Conservation (phyloP, 495 filamentous ascomycete genomes). For the Xylaria palmicola region DNA sequence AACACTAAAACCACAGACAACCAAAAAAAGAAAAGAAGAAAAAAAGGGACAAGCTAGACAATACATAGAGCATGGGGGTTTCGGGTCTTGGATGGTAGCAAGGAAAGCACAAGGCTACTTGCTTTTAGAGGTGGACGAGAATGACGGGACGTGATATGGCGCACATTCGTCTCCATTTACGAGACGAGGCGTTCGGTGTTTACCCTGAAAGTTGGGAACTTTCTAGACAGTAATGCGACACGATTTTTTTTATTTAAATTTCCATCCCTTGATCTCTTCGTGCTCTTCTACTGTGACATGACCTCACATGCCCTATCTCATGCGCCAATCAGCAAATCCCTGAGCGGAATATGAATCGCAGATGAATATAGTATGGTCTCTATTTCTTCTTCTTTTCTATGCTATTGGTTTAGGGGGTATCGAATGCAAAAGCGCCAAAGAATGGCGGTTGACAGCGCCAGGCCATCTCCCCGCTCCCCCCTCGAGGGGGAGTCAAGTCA, state of each 20-base stretch:
- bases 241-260: neutral
- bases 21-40: too few species aligned
- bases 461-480: too few species aligned
- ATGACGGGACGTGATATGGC: neutral
- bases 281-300: neutral
- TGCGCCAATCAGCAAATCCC: too few species aligned
- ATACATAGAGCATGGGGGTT: too few species aligned
- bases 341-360: neutral
- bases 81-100: too few species aligned
- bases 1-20: neutral
- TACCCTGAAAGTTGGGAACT: neutral
- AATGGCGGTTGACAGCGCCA: too few species aligned
- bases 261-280: neutral
- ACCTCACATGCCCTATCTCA: neutral
- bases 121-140: neutral
- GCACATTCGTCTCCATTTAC: neutral
- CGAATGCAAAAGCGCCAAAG: neutral
- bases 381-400: neutral
- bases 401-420: neutral
- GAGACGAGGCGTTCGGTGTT: conserved; percentile 11
- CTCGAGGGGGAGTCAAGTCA: too few species aligned
- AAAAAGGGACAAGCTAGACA: too few species aligned
- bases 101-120: too few species aligned
- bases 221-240: conserved; percentile 11
- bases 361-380: neutral